Evolutionary conservation across 768 basidiomycete genomes (phyloP), one percentile per base, ranked within the genome.

Genomic region (Boletus subcaerulescens): DNA sequence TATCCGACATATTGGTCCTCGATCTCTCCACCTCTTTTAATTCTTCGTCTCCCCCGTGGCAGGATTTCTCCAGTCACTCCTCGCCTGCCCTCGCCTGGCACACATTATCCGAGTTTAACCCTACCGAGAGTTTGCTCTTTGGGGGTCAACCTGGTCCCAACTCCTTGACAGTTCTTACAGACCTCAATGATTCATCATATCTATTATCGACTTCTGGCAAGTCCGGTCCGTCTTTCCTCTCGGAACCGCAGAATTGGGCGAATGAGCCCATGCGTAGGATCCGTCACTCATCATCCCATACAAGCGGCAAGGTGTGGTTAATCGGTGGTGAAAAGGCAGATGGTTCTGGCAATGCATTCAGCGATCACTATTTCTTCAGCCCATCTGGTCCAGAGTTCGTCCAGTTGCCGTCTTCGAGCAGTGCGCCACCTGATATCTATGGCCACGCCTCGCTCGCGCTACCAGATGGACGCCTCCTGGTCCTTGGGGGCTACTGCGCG

Each of bases 301-400:
- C 75, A 1, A 70, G 72, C 8, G 85, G 84, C 7, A 71, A 74
- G 43, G 75, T 91, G 12, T 91, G 80, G 71, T 77, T 95, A 35
- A 77, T 88, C 44, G 93, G 93, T 4, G 93, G 93, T 9, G 80
- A 88, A 70, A 85, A 79, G 62, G 83, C 83, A n/a, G 93, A 96
- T 67, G 90, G 83, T 13, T 94, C 92, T 10, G 77, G 77, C 2
- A 74, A 71, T 46, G 80, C 75, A 1, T 85, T 88, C 63, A 73
- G 79, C 6, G 83, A 88, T 44, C 80, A 87, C 52, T 91, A 83
- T 60, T 66, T 78, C 20, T 92, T 90, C 71, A 65, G 80, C 60
- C 78, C 83, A 17, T 71, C 60, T 12, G 58, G 60, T 4, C 74
- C 76, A 22, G 69, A 76, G 7, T 94, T 93, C 69, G 73, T 75